Evolutionary conservation across 306 rosid species (phyloP), one percentile per base, ranked within the genome.

Genomic region (Citrullus amarus): DNA sequence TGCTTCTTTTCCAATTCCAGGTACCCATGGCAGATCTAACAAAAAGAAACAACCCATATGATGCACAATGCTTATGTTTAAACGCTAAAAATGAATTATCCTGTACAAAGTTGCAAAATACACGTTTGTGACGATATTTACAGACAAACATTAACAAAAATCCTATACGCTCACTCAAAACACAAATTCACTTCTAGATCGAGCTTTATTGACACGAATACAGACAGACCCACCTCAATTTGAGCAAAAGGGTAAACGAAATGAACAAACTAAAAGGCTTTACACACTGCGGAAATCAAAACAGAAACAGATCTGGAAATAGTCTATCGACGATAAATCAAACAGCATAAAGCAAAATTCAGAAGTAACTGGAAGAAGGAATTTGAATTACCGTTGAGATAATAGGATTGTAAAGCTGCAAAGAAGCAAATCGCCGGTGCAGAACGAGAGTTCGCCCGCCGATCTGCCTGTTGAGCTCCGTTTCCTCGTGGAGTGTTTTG

Each of bases 391-490:
- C 78, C 78, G n/a, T 51, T 15, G 61, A 51, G 46, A 30, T 1
- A 13, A 22, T 30, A 25, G 22, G 78, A 30, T 9, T 30, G 39
- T 8, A 71, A n/a, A 71, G 76, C 41, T 15, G 14, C 20, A 10
- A 50, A 15, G n/a, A 73, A 51, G 61, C 46, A 51, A 73, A 9
- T 25, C 77, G 78, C 78, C 78, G 59, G 28, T 16, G 61, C 39
- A 51, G 78, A 73, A 71, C 34, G 13, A 73, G 78, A 51, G 61
- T 50, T 73, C 78, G 61, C 44, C 61, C 61, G 60, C 78, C 78
- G 78, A 73, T 50, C 78, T 73, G 61, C 61, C 34, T 32, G 61
- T 73, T 51, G 61, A 73, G 78, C 61, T 73, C 61, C 78, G 61
- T 50, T 73, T 9, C 61, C 59, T 30, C 46, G 30, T 25, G 60